Evolutionary conservation across 2,329 filamentous ascomycete genomes (phyloP).

Genomic region (Hymenoscyphus infarciens): DNA sequence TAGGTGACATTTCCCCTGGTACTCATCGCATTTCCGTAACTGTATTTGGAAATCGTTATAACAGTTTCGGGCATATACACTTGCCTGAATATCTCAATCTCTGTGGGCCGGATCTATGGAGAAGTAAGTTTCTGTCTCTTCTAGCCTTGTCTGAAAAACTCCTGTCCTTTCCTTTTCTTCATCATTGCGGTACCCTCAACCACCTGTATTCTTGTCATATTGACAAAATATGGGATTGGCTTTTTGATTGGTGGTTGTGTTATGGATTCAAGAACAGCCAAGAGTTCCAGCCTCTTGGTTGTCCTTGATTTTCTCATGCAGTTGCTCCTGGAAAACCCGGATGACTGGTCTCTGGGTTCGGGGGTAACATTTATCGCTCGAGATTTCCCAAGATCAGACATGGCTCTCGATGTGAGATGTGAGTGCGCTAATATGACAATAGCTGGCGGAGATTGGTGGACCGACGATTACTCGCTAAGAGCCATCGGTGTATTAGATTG

Average conservation of each 20-base stretch:
- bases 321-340: background rate
- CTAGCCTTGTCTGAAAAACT: background rate
- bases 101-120: conserved; percentile 27
- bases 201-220: background rate
- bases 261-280: background rate
- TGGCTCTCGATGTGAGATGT: background rate
- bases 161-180: background rate
- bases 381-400: background rate
- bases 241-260: background rate
- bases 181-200: background rate
- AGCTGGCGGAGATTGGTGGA: conserved; percentile 27
- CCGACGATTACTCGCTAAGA: conserved; percentile 24
- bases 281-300: background rate
- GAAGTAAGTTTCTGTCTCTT: conserved; percentile 23
- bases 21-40: conserved; percentile 26
- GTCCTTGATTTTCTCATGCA: background rate
- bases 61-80: conserved; percentile 33
- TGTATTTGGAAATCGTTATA: conserved; percentile 32
- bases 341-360: background rate
- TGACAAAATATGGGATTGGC: background rate
- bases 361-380: background rate
- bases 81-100: conserved; percentile 23
- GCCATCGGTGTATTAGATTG: conserved; percentile 21
- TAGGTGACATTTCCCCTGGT: conserved; percentile 20
- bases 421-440: conserved; percentile 1